Conservation (phyloP, 2,329 filamentous ascomycete genomes). For the Alternaria atra region DNA sequence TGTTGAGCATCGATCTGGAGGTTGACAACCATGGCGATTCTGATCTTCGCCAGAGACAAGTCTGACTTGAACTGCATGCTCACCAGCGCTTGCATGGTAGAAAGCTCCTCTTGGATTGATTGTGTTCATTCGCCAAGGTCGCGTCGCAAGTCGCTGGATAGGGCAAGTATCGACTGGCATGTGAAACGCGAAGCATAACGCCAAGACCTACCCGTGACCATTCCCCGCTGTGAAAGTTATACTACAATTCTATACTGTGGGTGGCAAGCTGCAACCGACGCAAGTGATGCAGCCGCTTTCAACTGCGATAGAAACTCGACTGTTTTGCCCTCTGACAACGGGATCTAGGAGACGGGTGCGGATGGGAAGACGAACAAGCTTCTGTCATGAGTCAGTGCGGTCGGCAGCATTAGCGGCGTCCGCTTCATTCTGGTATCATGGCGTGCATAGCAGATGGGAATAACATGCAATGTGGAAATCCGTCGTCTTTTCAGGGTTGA, state of each 20-base stretch:
- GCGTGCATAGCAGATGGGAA: background rate
- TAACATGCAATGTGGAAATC: background rate
- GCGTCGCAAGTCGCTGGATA: conserved; percentile 12
- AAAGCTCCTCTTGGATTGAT: background rate
- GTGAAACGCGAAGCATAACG: conserved; percentile 17
- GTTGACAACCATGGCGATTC: background rate
- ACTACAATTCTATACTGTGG: background rate
- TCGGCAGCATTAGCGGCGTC: background rate
- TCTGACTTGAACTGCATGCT: background rate
- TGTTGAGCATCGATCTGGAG: background rate
- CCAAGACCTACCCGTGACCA: conserved; percentile 11
- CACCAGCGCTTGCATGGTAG: background rate
- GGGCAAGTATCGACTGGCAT: conserved; percentile 9
- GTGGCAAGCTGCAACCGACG: too few species aligned
- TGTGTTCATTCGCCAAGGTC: conserved; percentile 1
- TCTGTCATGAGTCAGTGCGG: background rate
- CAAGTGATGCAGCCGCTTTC: too few species aligned
- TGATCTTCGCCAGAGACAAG: background rate
- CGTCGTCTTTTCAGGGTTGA: background rate
- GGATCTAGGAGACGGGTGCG: background rate
- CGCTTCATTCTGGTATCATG: background rate
- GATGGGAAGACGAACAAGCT: background rate
- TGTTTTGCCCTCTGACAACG: too few species aligned
- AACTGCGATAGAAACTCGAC: too few species aligned
- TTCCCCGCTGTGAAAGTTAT: background rate